These are phyloP conservation scores for Corchorus capsularis DNA, from an alignment of 345 rosid genomes.

Conservation along the genomic window DNA sequence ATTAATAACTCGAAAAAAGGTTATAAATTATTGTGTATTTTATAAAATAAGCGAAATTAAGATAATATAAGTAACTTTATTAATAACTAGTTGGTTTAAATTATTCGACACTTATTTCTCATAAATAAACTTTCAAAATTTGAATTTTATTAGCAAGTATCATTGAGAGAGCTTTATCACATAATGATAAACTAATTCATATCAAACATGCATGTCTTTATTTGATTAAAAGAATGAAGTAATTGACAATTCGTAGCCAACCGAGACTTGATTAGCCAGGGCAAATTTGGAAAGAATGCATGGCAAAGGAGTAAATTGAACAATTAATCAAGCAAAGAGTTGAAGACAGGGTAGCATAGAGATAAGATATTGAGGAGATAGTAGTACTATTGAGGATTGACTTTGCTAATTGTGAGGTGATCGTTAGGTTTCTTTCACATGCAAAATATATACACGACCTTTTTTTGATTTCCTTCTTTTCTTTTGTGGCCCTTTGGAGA, in stretches of 20 bases:
- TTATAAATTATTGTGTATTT: neutral
- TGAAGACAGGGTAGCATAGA: neutral
- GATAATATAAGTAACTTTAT: too few species aligned
- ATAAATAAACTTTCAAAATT: too few species aligned
- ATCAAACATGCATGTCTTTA: too few species aligned
- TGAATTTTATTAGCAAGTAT: too few species aligned
- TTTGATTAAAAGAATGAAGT: too few species aligned
- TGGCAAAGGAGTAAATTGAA: neutral
- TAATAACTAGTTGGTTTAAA: too few species aligned
- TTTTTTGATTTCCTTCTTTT: too few species aligned
- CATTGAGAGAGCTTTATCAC: too few species aligned
- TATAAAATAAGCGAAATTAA: too few species aligned
- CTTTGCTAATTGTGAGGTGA: neutral
- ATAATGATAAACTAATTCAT: too few species aligned
- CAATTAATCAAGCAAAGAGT: neutral
- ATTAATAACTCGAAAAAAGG: neutral
- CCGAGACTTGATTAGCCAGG: neutral
- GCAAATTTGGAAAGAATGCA: neutral
- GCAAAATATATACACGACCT: constrained; percentile 17
- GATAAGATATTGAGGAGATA: neutral
- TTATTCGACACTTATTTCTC: too few species aligned
- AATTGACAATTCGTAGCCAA: too few species aligned
- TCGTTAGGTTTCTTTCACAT: constrained; percentile 53
- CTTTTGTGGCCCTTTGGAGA: neutral
- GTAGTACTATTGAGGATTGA: constrained; percentile 22